Evolutionary conservation across 2,329 filamentous ascomycete genomes (phyloP), one percentile per base, ranked within the genome.

Genomic region (Fusarium sp.): DNA sequence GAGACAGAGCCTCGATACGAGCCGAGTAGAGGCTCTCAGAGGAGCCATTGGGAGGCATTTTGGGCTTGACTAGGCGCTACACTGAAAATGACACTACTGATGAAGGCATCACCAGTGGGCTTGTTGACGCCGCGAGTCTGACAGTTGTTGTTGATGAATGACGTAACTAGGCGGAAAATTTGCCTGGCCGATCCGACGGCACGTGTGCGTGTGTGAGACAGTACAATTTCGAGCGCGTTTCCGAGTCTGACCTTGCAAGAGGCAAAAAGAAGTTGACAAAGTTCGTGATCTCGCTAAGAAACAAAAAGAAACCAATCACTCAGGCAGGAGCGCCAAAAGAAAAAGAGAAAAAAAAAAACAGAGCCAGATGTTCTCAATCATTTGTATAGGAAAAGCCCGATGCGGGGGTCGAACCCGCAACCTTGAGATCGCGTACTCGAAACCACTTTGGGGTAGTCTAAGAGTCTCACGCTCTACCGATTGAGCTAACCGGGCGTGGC

Each of bases 391-490:
- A 83, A 82, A 40, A 82, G 81, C 82, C 82, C 81, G 79, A 83
- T 81, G 82, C 81, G 82, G 82, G 82, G 82, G 82, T 87, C 85
- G 86, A 88, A 89, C 88, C 86, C 86, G 84, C 85, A 87, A 84
- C 85, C 86, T 88, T 87, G 85, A 88, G 86, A 87, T 87, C 58
- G 78, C 63, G 47, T 22, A 69, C 61, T 69, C 71, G 67, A 11
- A 15, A 47, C 43, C 22, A 22, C 22, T 25, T 47, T 47, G 22
- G 15, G 22, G 43, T 47, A 45, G n/a, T 38, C 43, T 87, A 87
- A 87, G 89, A 91, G 90, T 91, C 90, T 90, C 86, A 90, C 89
- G 88, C 89, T 91, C 89, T 91, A 90, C 78, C 76, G 73, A 80
- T 80, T 79, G 75, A 80, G 75, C 76, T 79, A 77, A 74, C 74